These are phyloP conservation scores for Curvularia eragrostidis DNA, from an alignment of 2,329 filamentous ascomycete genomes.

Conservation along the genomic window DNA sequence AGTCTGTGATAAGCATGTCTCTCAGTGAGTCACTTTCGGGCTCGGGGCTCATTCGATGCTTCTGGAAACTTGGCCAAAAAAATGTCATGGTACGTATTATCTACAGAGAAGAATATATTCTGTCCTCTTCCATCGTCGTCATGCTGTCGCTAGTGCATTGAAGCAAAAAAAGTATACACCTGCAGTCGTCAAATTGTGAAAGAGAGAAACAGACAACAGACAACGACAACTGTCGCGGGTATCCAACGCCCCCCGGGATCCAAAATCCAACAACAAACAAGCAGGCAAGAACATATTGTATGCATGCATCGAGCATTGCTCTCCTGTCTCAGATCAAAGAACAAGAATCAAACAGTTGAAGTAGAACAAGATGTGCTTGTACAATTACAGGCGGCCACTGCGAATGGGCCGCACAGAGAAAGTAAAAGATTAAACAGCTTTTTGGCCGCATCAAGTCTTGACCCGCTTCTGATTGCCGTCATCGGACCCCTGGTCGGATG, in stretches of 20 bases:
- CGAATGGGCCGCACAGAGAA: conserved; percentile 2
- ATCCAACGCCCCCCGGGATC: conserved; percentile 35
- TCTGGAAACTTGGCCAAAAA: conserved; percentile 17
- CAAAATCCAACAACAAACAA: conserved; percentile 19
- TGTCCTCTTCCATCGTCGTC: conserved; percentile 16
- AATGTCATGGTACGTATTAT: conserved; percentile 22
- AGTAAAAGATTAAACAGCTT: neutral
- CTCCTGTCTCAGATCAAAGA: neutral
- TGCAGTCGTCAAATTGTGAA: conserved; percentile 23
- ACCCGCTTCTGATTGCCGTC: conserved; percentile 46
- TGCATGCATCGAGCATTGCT: conserved; percentile 22
- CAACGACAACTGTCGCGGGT: conserved; percentile 31
- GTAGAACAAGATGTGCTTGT: conserved; percentile 13
- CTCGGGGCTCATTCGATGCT: neutral
- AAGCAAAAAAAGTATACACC: conserved; percentile 7
- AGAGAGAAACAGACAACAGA: conserved; percentile 22
- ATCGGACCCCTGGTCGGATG: conserved; percentile 49
- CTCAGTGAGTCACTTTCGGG: neutral
- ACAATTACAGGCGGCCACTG: conserved; percentile 18
- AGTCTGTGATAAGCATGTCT: neutral
- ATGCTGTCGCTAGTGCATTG: conserved; percentile 17
- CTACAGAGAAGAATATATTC: conserved; percentile 21
- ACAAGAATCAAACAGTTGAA: conserved; percentile 11
- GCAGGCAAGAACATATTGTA: conserved; percentile 4
- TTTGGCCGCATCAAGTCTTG: conserved; percentile 38